Conservation (phyloP, 768 basidiomycete species). For the Kwoniella sp. region DNA sequence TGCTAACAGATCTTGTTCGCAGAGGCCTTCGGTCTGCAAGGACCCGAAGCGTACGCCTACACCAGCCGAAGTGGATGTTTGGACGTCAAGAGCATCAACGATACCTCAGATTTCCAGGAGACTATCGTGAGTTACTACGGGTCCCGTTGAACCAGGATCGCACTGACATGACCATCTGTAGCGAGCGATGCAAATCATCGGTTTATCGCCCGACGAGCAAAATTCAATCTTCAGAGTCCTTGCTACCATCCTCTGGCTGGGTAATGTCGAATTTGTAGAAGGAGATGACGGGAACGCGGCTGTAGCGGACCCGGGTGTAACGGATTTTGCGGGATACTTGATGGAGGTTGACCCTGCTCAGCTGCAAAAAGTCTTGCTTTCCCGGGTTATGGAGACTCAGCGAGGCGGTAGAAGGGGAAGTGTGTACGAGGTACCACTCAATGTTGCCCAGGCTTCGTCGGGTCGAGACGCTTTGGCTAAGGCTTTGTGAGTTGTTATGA, state of each 20-base stretch:
- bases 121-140: slow-evolving; percentile 68
- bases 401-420: slow-evolving; percentile 81
- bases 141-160: not conserved
- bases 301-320: slow-evolving; percentile 79
- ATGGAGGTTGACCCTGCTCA: slow-evolving; percentile 79
- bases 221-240: slow-evolving; percentile 90
- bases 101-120: slow-evolving; percentile 80
- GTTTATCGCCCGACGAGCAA: slow-evolving; percentile 81
- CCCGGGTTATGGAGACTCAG: slow-evolving; percentile 85
- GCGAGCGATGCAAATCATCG: slow-evolving; percentile 93
- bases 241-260: slow-evolving; percentile 89
- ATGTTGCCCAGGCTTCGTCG: slow-evolving; percentile 83
- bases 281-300: slow-evolving; percentile 83
- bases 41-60: slow-evolving; percentile 92
- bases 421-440: slow-evolving; percentile 91
- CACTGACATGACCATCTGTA: slow-evolving; percentile 48
- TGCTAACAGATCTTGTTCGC: slow-evolving; percentile 19
- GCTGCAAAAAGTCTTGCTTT: slow-evolving; percentile 84
- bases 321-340: slow-evolving; percentile 91
- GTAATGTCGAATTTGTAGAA: slow-evolving; percentile 88
- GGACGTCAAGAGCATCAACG: slow-evolving; percentile 86
- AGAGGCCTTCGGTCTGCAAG: slow-evolving; percentile 95
- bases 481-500: slow-evolving; percentile 62
- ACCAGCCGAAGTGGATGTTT: slow-evolving; percentile 90
- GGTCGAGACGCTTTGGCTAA: slow-evolving; percentile 91